Evolutionary conservation across 441 rosid species (phyloP).

Genomic region (Erodium chrysanthum): DNA sequence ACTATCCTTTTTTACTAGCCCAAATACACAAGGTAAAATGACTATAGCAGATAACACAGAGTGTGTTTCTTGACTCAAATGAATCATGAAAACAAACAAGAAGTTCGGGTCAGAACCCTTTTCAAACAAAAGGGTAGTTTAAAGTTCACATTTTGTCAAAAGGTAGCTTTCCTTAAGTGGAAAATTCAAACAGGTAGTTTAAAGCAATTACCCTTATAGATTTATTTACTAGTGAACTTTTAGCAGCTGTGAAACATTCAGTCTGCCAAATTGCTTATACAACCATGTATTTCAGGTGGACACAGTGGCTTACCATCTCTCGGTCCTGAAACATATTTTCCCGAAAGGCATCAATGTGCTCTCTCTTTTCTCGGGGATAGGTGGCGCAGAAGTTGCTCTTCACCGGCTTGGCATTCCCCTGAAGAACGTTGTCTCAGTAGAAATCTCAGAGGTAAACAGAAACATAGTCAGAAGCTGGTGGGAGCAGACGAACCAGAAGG

Average conservation of each 20-base stretch:
- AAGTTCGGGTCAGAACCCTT: too few relatives aligned
- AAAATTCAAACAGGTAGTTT: too few relatives aligned
- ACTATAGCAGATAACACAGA: too few relatives aligned
- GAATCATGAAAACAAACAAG: too few relatives aligned
- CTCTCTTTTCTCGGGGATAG: conserved; percentile 87
- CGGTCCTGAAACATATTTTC: conserved; percentile 49
- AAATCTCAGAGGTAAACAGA: conserved; percentile 55
- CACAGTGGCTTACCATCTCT: conserved; percentile 85
- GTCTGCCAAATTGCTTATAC: neutral
- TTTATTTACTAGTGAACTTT: neutral
- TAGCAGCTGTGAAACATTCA: neutral
- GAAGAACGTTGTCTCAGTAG: conserved; percentile 67
- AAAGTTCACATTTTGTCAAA: too few relatives aligned
- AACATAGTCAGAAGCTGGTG: conserved; percentile 56
- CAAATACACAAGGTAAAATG: too few relatives aligned
- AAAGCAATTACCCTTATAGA: neutral
- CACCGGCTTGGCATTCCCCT: conserved; percentile 56
- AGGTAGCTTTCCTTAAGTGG: too few relatives aligned
- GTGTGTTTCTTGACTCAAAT: too few relatives aligned
- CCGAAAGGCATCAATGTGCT: conserved; percentile 68
- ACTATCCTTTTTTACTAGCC: too few relatives aligned
- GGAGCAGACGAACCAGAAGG: conserved; percentile 81
- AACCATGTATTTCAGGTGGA: conserved; percentile 42
- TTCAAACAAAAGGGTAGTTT: too few relatives aligned
- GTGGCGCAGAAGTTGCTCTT: conserved; percentile 87